Evolutionary conservation across 805 yeast species (phyloP), one percentile per base, ranked within the genome.

Genomic region (Saccharomycopsis fermentans): DNA sequence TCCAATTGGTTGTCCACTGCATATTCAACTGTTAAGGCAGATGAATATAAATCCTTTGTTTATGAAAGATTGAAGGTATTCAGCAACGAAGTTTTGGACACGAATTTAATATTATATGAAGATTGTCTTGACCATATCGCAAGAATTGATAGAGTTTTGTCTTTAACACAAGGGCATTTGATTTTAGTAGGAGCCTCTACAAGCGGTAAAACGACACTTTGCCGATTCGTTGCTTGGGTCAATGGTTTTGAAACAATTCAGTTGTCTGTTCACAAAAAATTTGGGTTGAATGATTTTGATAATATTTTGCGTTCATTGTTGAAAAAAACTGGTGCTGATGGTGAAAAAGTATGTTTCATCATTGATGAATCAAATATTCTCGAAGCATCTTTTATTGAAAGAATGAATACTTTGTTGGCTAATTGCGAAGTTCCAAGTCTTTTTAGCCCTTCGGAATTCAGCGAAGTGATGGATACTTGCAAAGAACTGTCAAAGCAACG

Each of bases 351-450:
- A 0, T 87, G 96, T 63, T 81, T 89, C 58, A 73, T 91, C 21
- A 77, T 92, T 19, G 96, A 90, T 64, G 97, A 92, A 65, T 82
- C 95, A 0, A 81, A 84, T 32, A 81, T 90, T 55, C 64, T 83
- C 48, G 91, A 88, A 36, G 76, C 95, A 0, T 75, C 94, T 0
- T 92, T 91, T 66, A 70, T 92, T 34, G 98, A 92, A 69, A 74
- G 96, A 61, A 90, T 92, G 94, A 92, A 92, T 65, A 88, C 96
- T 0, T 72, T 92, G n/a, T 75, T 92, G 40, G 97, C 97, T 0
- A 92, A 92, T 69, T 87, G 96, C 0, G 97, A 92, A 66, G 78
- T 90, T 40, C 97, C 97, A 0, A 97, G 96, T 3, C 72, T 92
- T 14, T 92, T 89, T 68, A 87, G 81, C 58, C 90, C 83, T 0